Evolutionary conservation across 768 basidiomycete species (phyloP), one percentile per base, ranked within the genome.

Genomic region (Boletus tomentosulus): DNA sequence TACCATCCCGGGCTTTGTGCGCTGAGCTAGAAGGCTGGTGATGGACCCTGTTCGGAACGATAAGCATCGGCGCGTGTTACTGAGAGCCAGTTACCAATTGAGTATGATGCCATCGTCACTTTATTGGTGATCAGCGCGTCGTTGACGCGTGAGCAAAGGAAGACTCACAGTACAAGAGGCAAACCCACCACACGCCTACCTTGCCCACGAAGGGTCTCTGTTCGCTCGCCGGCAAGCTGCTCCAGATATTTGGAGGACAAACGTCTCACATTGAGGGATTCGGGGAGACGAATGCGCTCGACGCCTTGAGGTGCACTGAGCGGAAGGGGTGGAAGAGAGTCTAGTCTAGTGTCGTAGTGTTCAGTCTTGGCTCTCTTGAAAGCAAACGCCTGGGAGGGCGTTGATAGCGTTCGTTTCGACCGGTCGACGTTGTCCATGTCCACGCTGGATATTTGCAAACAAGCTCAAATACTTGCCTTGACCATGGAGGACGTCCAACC

Each of bases 401-500:
- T 57, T 22, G 61, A 33, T 10, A 25, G 28, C 39, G 49, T 34
- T 19, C 67, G 57, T 48, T 68, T 64, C 15, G 49, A 53, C 35
- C 13, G 42, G 44, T 55, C 42, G 51, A 42, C 33, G 53, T 47
- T 38, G 59, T 51, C 41, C 62, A 66, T 64, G 57, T 53, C 35
- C 46, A 51, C 50, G 44, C 50, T 10, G 16, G 49, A 43, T 38
- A 42, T n/a, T 25, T 1, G 22, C 27, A 67, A 71, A 71, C 50
- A 71, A 46, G 12, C 51, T 58, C 51, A 64, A 66, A 61, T 39
- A 54, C 16, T 19, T 33, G 10, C 44, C 5, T 38, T 45, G 35
- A 43, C 25, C 39, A 62, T 66, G 65, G 75, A 77, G 55, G 75
- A 76, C 55, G 55, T 56, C 2, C 75, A 77, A 48, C 73, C 73